phyloP scores from a whole-genome alignment of 352 stramenopile species.

The Phytophthora megakarya region DNA sequence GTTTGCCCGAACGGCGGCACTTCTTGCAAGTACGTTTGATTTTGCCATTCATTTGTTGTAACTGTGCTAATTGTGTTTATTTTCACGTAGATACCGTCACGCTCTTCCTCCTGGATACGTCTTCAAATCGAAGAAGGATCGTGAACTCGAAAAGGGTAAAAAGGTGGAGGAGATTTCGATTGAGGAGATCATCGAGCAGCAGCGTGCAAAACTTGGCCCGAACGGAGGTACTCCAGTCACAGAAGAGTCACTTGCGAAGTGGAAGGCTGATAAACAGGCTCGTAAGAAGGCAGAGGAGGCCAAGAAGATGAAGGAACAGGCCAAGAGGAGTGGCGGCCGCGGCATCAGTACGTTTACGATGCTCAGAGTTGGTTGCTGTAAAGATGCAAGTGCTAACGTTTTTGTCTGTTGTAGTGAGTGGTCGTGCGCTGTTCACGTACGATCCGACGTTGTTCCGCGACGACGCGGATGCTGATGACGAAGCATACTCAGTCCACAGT shows the following conservation, averaged over 20 bases:
- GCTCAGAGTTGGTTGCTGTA: not conserved
- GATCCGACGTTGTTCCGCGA: slow-evolving; percentile 92
- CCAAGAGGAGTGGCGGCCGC: slow-evolving; percentile 84
- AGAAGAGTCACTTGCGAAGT: slow-evolving; percentile 86
- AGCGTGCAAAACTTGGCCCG: slow-evolving; percentile 88
- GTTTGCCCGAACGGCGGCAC: slow-evolving; percentile 86
- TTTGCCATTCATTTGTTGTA: not conserved
- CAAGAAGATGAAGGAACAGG: slow-evolving; percentile 84
- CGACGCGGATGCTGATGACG: slow-evolving; percentile 88
- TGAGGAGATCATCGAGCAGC: slow-evolving; percentile 91
- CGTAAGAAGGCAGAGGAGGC: slow-evolving; percentile 80
- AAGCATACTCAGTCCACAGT: slow-evolving; percentile 79
- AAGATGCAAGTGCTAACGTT: slow-evolving; percentile 11
- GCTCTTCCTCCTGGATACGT: slow-evolving; percentile 88
- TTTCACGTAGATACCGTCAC: slow-evolving; percentile 64
- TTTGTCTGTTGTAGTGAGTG: slow-evolving; percentile 70
- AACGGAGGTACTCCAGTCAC: slow-evolving; percentile 87
- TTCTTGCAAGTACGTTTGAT: slow-evolving; percentile 63
- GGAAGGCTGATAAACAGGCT: slow-evolving; percentile 87
- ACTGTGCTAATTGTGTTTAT: not conserved
- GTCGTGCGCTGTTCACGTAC: slow-evolving; percentile 90
- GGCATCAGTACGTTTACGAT: slow-evolving; percentile 76
- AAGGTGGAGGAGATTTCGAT: slow-evolving; percentile 88
- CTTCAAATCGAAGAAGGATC: slow-evolving; percentile 89
- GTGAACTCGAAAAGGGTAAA: slow-evolving; percentile 82